Evolutionary conservation across 495 filamentous ascomycete species (phyloP).

Genomic region (Rhizodiscina lignyota): DNA sequence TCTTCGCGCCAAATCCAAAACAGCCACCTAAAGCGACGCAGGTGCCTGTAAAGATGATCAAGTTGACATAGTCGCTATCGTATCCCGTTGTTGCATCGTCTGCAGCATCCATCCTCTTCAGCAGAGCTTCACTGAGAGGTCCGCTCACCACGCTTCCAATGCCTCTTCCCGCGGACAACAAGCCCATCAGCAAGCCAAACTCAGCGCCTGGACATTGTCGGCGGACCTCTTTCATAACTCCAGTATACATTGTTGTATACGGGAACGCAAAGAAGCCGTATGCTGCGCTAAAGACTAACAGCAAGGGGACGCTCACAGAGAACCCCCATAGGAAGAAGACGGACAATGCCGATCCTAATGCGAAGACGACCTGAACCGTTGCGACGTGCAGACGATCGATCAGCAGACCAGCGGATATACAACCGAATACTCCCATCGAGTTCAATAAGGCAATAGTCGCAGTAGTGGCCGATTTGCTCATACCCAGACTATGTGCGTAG

Average conservation of each 20-base stretch:
- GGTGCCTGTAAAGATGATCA: constrained; percentile 29
- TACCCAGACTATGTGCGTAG: neutral
- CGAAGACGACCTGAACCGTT: constrained; percentile 6
- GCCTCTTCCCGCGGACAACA: constrained; percentile 8
- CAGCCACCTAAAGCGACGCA: constrained; percentile 10
- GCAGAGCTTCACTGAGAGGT: constrained; percentile 1
- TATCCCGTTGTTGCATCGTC: constrained; percentile 16
- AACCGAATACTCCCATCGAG: constrained; percentile 5
- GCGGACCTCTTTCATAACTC: constrained; percentile 2
- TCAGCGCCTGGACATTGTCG: constrained; percentile 1
- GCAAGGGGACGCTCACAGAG: constrained; percentile 3
- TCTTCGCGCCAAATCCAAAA: no score
- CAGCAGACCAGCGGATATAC: constrained; percentile 9
- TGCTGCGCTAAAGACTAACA: constrained; percentile 6
- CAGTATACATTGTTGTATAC: constrained; percentile 1
- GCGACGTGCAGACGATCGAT: constrained; percentile 7
- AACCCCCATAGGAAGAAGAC: constrained; percentile 15
- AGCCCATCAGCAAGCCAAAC: constrained; percentile 11
- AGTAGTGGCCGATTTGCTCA: neutral
- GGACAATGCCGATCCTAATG: constrained; percentile 7
- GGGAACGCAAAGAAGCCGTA: constrained; percentile 13
- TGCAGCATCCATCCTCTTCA: no score
- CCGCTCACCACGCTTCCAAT: constrained; percentile 5
- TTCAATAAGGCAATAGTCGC: neutral
- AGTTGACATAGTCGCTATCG: constrained; percentile 23